Percentiles rank a stretch among this genome's conserved stretches.
Conservation (phyloP, 352 stramenopile species). For the Pythium vanterpoolii region DNA sequence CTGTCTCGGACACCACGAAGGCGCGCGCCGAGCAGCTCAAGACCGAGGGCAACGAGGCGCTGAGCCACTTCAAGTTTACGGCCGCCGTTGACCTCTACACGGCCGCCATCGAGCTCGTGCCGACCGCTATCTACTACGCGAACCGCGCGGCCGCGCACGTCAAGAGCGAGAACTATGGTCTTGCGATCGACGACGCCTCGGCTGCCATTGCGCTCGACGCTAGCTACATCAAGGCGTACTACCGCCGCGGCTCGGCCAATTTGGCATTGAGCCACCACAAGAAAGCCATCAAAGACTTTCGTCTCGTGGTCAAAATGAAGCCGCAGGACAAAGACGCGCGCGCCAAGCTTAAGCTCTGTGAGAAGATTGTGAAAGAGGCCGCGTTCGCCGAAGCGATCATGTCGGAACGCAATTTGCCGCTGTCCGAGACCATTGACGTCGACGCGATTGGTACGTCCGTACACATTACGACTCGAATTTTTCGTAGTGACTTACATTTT, state of each 20-base stretch:
- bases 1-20: slow-evolving; percentile 60
- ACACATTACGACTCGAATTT: background rate
- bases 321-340: slow-evolving; percentile 93
- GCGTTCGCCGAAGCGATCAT: slow-evolving; percentile 97
- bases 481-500: background rate
- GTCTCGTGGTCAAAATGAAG: slow-evolving; percentile 93
- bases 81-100: slow-evolving; percentile 88
- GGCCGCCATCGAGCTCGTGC: slow-evolving; percentile 81
- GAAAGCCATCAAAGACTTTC: slow-evolving; percentile 97
- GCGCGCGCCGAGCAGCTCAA: slow-evolving; percentile 78
- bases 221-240: slow-evolving; percentile 98
- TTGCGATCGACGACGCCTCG: slow-evolving; percentile 97
- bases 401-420: slow-evolving; percentile 90
- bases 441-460: slow-evolving; percentile 54
- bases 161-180: slow-evolving; percentile 98
- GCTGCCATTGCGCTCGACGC: slow-evolving; percentile 92
- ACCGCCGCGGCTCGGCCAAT: slow-evolving; percentile 95
- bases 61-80: slow-evolving; percentile 80
- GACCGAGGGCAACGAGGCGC: slow-evolving; percentile 76
- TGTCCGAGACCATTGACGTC: slow-evolving; percentile 93
- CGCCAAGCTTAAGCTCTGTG: slow-evolving; percentile 94
- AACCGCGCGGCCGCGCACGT: slow-evolving; percentile 97
- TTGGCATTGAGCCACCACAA: slow-evolving; percentile 97
- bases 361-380: slow-evolving; percentile 96
- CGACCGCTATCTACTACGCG: slow-evolving; percentile 92